Conservation (phyloP, 208 protist species). For the Borovskyia barvae region DNA sequence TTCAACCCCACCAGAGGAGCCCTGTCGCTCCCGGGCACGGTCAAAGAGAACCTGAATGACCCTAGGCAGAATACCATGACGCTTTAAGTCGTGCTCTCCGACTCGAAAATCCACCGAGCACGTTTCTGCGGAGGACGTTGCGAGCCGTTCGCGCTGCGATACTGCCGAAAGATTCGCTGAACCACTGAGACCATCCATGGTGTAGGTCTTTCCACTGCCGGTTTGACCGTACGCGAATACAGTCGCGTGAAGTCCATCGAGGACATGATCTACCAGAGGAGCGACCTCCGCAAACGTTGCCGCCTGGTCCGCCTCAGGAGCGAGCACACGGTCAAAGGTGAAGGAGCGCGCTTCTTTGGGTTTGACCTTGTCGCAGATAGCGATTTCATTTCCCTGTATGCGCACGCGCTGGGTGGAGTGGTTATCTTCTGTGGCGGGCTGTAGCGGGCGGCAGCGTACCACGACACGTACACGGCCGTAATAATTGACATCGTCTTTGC, state of each 20-base stretch:
- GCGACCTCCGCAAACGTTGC: conserved; percentile 63
- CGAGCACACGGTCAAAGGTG: conserved; percentile 77
- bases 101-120: conserved; percentile 19
- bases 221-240: conserved; percentile 92
- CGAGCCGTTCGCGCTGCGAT: background rate
- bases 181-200: conserved; percentile 83
- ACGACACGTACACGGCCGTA: conserved; percentile 59
- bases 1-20: conserved; percentile 1
- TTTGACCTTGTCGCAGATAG: conserved; percentile 14
- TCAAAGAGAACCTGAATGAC: conserved; percentile 82
- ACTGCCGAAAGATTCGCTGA: background rate
- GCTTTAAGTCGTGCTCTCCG: conserved; percentile 29
- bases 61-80: conserved; percentile 80
- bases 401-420: conserved; percentile 40
- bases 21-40: conserved; percentile 44
- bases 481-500: too few species aligned
- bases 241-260: conserved; percentile 84
- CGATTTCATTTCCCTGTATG: conserved; percentile 35
- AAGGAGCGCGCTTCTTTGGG: conserved; percentile 42
- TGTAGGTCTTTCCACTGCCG: conserved; percentile 90
- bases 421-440: conserved; percentile 20
- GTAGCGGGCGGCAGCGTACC: conserved; percentile 67
- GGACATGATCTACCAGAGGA: conserved; percentile 81
- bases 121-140: too few species aligned
- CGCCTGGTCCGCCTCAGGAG: conserved; percentile 41